These are phyloP conservation scores for Misopates orontium DNA, from an alignment of 257 asterid genomes.

Conservation along the genomic window DNA sequence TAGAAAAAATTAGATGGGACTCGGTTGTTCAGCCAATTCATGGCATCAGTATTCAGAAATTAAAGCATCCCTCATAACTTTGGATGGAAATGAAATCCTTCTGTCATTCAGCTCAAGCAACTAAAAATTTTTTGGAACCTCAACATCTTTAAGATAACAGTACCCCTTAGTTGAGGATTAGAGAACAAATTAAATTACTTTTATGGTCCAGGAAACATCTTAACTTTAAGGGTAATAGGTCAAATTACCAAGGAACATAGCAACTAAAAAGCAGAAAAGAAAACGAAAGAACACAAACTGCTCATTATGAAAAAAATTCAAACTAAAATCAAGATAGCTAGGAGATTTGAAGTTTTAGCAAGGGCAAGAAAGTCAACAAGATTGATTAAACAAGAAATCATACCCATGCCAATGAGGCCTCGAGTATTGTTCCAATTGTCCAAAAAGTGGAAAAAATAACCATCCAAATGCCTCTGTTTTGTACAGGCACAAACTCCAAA, in stretches of 20 bases:
- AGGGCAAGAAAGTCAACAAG: neutral
- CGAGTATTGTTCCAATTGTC: constrained; percentile 77
- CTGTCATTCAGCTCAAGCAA: neutral
- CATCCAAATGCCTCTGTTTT: constrained; percentile 80
- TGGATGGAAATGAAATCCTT: too few relatives aligned
- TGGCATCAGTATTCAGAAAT: too few relatives aligned
- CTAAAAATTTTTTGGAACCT: neutral
- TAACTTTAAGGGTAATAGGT: too few relatives aligned
- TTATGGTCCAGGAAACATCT: too few relatives aligned
- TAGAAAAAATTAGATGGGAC: too few relatives aligned
- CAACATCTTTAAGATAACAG: neutral
- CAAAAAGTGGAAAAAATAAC: constrained; percentile 63
- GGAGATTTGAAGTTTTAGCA: neutral
- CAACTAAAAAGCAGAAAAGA: too few relatives aligned
- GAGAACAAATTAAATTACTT: too few relatives aligned
- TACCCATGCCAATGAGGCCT: constrained; percentile 84
- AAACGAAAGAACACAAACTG: too few relatives aligned
- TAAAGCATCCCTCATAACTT: too few relatives aligned
- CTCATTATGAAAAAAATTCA: neutral
- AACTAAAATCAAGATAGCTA: neutral
- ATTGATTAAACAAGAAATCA: constrained; percentile 11
- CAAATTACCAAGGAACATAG: too few relatives aligned
- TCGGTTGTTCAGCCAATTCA: too few relatives aligned
- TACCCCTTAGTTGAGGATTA: too few relatives aligned
- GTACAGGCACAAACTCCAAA: constrained; percentile 77